These are phyloP conservation scores for Amylostereum areolatum DNA, from an alignment of 1,284 basidiomycete species.

Conservation along the genomic window DNA sequence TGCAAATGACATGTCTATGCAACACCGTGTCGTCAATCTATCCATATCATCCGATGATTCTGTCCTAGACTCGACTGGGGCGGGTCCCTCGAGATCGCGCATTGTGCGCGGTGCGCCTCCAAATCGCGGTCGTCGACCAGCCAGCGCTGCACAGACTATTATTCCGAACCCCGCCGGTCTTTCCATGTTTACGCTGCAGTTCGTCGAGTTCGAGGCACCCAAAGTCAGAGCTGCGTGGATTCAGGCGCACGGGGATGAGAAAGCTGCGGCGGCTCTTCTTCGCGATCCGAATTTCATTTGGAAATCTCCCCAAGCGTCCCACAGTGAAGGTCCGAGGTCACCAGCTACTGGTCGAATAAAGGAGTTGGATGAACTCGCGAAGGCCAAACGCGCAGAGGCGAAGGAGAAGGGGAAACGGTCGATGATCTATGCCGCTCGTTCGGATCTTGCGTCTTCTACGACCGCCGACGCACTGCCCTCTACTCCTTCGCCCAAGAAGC, in stretches of 20 bases:
- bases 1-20: slow-evolving; percentile 23
- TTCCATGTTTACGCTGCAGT: slow-evolving; percentile 19
- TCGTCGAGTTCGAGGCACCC: slow-evolving; percentile 54
- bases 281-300: slow-evolving; percentile 52
- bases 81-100: slow-evolving; percentile 41
- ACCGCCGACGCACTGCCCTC: slow-evolving; percentile 11
- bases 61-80: slow-evolving; percentile 39
- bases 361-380: slow-evolving; percentile 63
- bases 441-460: slow-evolving; percentile 32
- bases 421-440: slow-evolving; percentile 66
- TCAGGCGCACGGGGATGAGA: slow-evolving; percentile 51
- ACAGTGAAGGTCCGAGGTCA: slow-evolving; percentile 18
- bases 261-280: slow-evolving; percentile 51
- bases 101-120: slow-evolving; percentile 41
- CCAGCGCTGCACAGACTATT: too few species aligned
- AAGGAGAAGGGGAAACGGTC: slow-evolving; percentile 73
- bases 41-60: slow-evolving; percentile 60
- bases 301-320: slow-evolving; percentile 19
- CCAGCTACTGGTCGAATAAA: slow-evolving; percentile 47
- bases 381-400: slow-evolving; percentile 52
- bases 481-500: slow-evolving; percentile 13
- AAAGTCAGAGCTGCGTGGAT: slow-evolving; percentile 64
- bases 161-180: background rate
- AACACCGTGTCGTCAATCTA: slow-evolving; percentile 27
- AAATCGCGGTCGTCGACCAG: slow-evolving; percentile 6